Percentiles rank a stretch among this genome's conserved stretches.
These are phyloP conservation scores for Pseudogymnoascus sp. DNA, from an alignment of 2,329 filamentous ascomycete species.

Conservation along the genomic window DNA sequence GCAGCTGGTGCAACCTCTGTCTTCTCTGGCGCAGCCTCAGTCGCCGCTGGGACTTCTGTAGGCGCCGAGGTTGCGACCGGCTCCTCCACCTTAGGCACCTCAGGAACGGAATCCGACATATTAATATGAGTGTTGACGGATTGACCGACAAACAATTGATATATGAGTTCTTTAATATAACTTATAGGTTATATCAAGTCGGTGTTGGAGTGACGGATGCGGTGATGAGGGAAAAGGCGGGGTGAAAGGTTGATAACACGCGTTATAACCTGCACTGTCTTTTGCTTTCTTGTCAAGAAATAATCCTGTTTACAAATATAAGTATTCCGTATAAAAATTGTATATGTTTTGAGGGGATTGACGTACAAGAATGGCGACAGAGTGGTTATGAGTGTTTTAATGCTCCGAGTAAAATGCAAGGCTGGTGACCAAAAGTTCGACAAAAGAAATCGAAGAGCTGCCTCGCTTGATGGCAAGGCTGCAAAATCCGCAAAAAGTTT, in stretches of 20 bases:
- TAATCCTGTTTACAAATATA: neutral
- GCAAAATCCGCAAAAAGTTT: neutral
- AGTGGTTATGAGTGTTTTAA: slow-evolving; percentile 1
- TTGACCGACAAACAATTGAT: neutral
- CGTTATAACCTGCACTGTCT: neutral
- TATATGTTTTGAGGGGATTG: neutral
- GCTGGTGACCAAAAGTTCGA: slow-evolving; percentile 8
- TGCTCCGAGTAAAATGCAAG: slow-evolving; percentile 6
- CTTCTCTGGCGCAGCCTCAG: slow-evolving; percentile 13
- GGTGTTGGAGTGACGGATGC: neutral
- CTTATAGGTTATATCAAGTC: neutral
- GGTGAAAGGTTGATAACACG: slow-evolving; percentile 5
- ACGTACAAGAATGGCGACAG: slow-evolving; percentile 2
- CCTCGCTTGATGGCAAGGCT: slow-evolving; percentile 8
- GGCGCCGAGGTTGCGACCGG: neutral
- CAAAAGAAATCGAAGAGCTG: slow-evolving; percentile 3
- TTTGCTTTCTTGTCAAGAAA: slow-evolving; percentile 7
- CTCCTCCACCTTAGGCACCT: neutral
- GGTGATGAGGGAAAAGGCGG: neutral
- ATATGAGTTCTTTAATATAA: neutral
- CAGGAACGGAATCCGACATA: slow-evolving; percentile 3
- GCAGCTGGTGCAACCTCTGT: slow-evolving; percentile 6
- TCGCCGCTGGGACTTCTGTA: neutral
- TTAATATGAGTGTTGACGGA: neutral
- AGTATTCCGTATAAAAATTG: neutral